phyloP scores from a whole-genome alignment of 2,329 filamentous ascomycete species.

The Triangularia setosa region DNA sequence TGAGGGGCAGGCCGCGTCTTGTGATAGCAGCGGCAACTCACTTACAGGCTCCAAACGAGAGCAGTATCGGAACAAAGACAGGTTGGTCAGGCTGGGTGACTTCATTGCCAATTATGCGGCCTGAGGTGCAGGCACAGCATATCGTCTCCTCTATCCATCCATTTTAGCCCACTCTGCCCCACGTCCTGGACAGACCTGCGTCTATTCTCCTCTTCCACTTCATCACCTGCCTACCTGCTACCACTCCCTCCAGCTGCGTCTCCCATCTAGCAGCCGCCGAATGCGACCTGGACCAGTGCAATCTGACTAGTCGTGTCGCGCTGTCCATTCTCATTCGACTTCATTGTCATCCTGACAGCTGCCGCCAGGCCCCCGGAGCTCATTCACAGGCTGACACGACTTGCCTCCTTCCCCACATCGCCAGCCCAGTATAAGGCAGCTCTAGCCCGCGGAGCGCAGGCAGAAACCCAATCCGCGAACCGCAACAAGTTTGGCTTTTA shows the following conservation, averaged over 20 bases:
- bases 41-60: background rate
- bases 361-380: conserved; percentile 7
- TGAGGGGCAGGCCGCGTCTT: conserved; percentile 1
- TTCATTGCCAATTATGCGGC: background rate
- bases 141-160: background rate
- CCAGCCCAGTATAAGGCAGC: conserved; percentile 18
- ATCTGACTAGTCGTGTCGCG: background rate
- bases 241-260: background rate
- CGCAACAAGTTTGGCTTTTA: conserved; percentile 8
- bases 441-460: conserved; percentile 14
- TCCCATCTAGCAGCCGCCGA: background rate
- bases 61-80: background rate
- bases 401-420: conserved; percentile 17
- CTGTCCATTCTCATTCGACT: conserved; percentile 6
- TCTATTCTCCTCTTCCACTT: conserved; percentile 3
- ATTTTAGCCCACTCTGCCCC: background rate
- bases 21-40: background rate
- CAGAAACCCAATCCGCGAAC: conserved; percentile 18
- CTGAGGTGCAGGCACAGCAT: background rate
- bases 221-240: background rate
- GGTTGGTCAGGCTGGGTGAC: background rate
- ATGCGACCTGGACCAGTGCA: background rate
- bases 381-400: conserved; percentile 19
- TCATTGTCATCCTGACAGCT: conserved; percentile 6
- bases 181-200: background rate